These are phyloP conservation scores for Phytophthora litchii DNA, from an alignment of 352 stramenopile species.

Conservation along the genomic window DNA sequence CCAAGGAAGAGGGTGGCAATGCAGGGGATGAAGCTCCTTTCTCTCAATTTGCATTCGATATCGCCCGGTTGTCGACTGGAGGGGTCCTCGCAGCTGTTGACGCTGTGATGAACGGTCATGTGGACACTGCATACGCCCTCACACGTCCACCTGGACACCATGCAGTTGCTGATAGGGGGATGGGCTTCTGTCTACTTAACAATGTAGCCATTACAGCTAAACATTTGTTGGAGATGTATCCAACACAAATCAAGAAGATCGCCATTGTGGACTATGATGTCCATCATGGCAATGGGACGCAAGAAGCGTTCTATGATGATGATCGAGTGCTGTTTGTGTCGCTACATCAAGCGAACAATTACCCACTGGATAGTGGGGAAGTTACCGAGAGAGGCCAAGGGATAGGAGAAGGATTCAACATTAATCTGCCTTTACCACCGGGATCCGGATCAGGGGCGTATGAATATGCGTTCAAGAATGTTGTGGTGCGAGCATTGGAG, in stretches of 20 bases:
- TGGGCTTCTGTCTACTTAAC: conserved; percentile 81
- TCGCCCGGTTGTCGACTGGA: conserved; percentile 72
- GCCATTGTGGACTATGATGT: conserved; percentile 97
- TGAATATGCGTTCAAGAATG: conserved; percentile 57
- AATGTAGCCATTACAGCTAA: conserved; percentile 69
- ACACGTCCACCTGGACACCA: conserved; percentile 80
- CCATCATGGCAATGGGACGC: conserved; percentile 96
- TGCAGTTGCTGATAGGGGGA: conserved; percentile 51
- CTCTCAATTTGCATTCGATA: conserved; percentile 74
- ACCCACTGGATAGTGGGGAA: conserved; percentile 61
- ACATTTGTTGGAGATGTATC: conserved; percentile 61
- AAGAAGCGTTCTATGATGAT: conserved; percentile 90
- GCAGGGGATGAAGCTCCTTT: conserved; percentile 77
- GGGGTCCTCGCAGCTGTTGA: conserved; percentile 66
- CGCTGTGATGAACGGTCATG: conserved; percentile 50
- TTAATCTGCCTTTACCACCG: conserved; percentile 90
- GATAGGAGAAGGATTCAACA: conserved; percentile 54
- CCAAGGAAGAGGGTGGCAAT: conserved; percentile 63
- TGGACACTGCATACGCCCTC: conserved; percentile 63
- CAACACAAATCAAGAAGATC: conserved; percentile 78
- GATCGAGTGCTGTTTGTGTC: conserved; percentile 77
- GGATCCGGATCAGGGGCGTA: conserved; percentile 81
- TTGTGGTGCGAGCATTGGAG: conserved; percentile 73
- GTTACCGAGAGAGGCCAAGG: conserved; percentile 46
- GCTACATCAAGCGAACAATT: conserved; percentile 86